phyloP scores from a whole-genome alignment of 2,329 filamentous ascomycete genomes.

The Chlorencoelia australis region DNA sequence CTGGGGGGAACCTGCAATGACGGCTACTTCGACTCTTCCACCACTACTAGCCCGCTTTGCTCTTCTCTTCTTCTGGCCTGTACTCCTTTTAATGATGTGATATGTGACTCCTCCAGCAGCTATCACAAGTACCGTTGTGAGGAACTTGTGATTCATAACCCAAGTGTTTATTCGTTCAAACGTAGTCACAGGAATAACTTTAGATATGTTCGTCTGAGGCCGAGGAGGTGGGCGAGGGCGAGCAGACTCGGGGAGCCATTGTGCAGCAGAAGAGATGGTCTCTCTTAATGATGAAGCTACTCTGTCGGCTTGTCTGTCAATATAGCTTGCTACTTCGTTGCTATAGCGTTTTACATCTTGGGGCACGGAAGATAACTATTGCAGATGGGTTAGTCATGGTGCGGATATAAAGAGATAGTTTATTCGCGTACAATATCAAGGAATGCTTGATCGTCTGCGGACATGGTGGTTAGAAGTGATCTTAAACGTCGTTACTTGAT shows the following conservation, averaged over 20 bases:
- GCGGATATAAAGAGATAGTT: neutral
- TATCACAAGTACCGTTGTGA: constrained; percentile 61
- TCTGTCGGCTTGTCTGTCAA: constrained; percentile 72
- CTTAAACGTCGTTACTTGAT: neutral
- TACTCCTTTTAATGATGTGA: constrained; percentile 42
- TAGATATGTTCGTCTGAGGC: constrained; percentile 27
- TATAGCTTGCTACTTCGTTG: constrained; percentile 62
- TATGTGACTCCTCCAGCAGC: constrained; percentile 57
- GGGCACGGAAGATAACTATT: constrained; percentile 45
- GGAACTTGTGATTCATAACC: constrained; percentile 61
- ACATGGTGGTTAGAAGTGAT: constrained; percentile 43
- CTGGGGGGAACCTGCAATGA: constrained; percentile 79
- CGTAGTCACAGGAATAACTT: constrained; percentile 20
- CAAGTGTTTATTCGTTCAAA: constrained; percentile 56
- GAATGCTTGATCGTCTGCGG: constrained; percentile 69
- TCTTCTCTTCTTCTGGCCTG: constrained; percentile 53
- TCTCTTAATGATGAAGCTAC: constrained; percentile 64
- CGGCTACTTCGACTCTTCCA: constrained; percentile 73
- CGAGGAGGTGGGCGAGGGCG: constrained; percentile 45
- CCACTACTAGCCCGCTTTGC: constrained; percentile 75
- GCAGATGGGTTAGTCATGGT: constrained; percentile 2
- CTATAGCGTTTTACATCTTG: constrained; percentile 63
- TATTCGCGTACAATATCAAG: constrained; percentile 58
- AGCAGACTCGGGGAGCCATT: constrained; percentile 64
- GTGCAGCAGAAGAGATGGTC: constrained; percentile 50